Evolutionary conservation across 176 grass and related monocot genomes (phyloP), one percentile per base, ranked within the genome.

Genomic region (Ananas comosus): DNA sequence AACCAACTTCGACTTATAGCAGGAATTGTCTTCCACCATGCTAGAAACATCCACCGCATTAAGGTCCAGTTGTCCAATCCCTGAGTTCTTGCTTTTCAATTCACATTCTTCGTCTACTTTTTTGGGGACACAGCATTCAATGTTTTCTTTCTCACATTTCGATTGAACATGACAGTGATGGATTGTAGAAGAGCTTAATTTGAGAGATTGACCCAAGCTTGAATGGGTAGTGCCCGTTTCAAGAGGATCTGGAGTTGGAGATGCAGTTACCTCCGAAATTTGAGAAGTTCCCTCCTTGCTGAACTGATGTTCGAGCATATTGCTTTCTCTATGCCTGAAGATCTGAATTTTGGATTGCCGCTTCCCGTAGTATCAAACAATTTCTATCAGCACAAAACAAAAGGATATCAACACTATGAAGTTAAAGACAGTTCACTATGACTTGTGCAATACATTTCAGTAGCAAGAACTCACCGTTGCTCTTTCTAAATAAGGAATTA

Each of bases 1-100:
- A 9, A 71, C 76, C 50, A 79, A 70, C 64, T 85, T 89, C 0
- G 79, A 67, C 64, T 90, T 84, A 78, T 85, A 77, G 74, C 92
- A 97, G 53, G 93, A 89, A 66, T 92, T 87, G 49, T 72, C 25
- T 63, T 97, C 89, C 27, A 80, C 73, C 19, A 50, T 79, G 73
- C 79, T 75, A 17, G 68, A 71, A 64, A 57, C 22, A 70, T 58
- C 51, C 48, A 65, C 11, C 2, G 75, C 67, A 69, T 99, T 99
- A 50, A 99, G 90, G 71, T 99, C 92, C 78, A 96, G 69, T 64
- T 66, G 76, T 71, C 91, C 72, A 48, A 48, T 56, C 21, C 42
- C 66, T 69, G 65, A 83, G 2, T 59, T 76, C 75, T 49, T 67
- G 13, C 27, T 48, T 47, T 67, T 29, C 28, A 47, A 25, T 10